Base-by-base conservation (phyloP, 345 rosid species). In the Cardamine chenopodiifolia region DNA sequence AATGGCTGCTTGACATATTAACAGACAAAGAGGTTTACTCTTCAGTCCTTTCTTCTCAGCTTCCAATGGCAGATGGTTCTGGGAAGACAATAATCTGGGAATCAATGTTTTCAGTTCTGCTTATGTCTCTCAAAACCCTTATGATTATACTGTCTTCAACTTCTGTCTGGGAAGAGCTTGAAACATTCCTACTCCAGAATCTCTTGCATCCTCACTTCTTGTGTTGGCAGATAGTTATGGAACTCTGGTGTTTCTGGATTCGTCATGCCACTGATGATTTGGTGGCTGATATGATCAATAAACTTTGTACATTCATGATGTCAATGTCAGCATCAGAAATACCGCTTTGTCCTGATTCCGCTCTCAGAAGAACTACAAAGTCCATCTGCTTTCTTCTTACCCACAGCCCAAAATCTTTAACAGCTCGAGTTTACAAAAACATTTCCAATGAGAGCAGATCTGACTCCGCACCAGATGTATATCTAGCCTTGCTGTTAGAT, bases 191-290 rank as follows among this genome's bases (percentile, higher is more conserved):
- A 77, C 79, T 90, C 32, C 86, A 86, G 53, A 95, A 90, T 84
- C 80, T 95, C 66, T 85, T 87, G 78, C 97, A 95, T 79, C 96
- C 97, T 50, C 93, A 95, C 79, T 81, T 81, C 75, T 86, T 90
- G 70, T 92, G 99, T 74, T 81, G 85, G 85, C 96, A 95, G 82
- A 83, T 89, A 62, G 79, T 89, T 28, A 65, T 80, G 86, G 99
- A 95, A 69, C 89, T 95, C 45, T 89, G 90, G 93, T 84, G 97
- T 86, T 95, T 94, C 75, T 68, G 87, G 81, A 68, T 84, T 71
- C 85, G 90, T 37, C 79, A 87, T 79, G 88, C 90, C 82, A 86
- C 85, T 68, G 74, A 52, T 20, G 83, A 83, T 70, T 72, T 79
- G 70, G 85, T 79, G 65, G 78, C 78, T 45, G 75, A 20, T 63